Conservation (phyloP, 1,284 basidiomycete genomes). For the Naganishia sp. region DNA sequence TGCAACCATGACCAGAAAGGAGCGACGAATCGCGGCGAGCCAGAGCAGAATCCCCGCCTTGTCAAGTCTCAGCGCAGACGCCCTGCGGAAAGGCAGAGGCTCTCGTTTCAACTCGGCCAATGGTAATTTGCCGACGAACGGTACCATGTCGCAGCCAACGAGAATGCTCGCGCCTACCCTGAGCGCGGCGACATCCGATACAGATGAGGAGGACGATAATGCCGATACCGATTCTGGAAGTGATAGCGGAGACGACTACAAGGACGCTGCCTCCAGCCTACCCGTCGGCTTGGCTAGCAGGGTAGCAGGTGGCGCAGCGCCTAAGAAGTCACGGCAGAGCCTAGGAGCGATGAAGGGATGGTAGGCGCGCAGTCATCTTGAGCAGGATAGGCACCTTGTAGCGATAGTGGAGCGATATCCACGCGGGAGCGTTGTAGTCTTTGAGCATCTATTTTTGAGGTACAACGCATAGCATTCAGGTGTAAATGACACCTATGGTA, state of each 20-base stretch:
- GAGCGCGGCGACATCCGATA: conserved; percentile 7
- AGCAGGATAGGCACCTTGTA: background rate
- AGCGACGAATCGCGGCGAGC: conserved; percentile 18
- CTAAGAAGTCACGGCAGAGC: conserved; percentile 16
- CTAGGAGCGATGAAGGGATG: conserved; percentile 23
- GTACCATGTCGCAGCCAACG: conserved; percentile 6
- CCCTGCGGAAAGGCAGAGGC: conserved; percentile 26
- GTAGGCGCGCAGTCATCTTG: background rate
- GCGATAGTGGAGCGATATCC: too few relatives aligned
- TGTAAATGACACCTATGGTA: background rate
- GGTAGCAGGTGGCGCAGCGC: conserved; percentile 10
- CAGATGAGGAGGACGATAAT: conserved; percentile 10
- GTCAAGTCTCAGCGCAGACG: conserved; percentile 30
- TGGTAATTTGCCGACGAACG: background rate
- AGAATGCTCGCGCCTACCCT: conserved; percentile 4
- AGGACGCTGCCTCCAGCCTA: conserved; percentile 9
- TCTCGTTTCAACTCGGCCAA: conserved; percentile 19
- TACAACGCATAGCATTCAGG: conserved; percentile 16
- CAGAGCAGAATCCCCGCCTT: conserved; percentile 28
- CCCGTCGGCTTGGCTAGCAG: conserved; percentile 13
- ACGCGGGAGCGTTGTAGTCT: background rate
- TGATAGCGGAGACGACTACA: conserved; percentile 15
- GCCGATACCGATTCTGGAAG: conserved; percentile 18
- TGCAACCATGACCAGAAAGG: conserved; percentile 4
- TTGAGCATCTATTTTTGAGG: conserved; percentile 8